Base-by-base conservation (phyloP, 768 basidiomycete genomes). In the Paxillus ammoniavirescens region DNA sequence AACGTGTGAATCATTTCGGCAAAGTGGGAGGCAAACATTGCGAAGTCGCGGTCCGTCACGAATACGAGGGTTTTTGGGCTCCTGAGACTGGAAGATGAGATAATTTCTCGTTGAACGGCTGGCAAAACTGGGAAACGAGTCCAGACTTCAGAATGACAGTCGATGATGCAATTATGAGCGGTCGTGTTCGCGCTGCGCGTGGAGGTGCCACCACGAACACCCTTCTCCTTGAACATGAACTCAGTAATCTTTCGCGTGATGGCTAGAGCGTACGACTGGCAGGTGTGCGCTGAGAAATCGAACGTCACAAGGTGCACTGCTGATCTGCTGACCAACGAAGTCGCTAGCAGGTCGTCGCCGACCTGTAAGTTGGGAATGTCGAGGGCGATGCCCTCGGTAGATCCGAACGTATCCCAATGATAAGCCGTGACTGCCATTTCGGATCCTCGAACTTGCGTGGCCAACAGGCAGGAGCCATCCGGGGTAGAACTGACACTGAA, bases 71-170 rank as follows among this genome's bases (percentile, higher is more conserved):
- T 65, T 38, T 69, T 73, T 5, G 61, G 50, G 8, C 57, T 65
- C n/a, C 75, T 65, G 9, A 67, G 59, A 21, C 62, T 63, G 3
- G 72, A 71, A 0, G 72, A 68, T 0, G 70, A 65, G 41, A 77
- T 70, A 0, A 77, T 78, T 31, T 75, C 71, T 8, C 79, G 73
- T 36, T 73, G 72, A 17, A 84, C 72, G 0, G 82, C 81, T 2
- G 82, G 71, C 2, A 80, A 56, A 4, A 84, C 82, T 0, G 83
- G 83, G 60, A 82, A 84, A 8, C 83, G 77, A 5, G 75, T 81
- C 83, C 83, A 84, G 18, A 82, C 78, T 13, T 82, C 81, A 0
- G 74, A 64, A 48, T 81, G 75, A 49, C 81, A 83, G 56, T 82
- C 79, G 15, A 84, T 66, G 10, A 85, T 66, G 43, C 69, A 76